phyloP scores from a whole-genome alignment of 2,329 filamentous ascomycete genomes.

The Spiromastix sp. region DNA sequence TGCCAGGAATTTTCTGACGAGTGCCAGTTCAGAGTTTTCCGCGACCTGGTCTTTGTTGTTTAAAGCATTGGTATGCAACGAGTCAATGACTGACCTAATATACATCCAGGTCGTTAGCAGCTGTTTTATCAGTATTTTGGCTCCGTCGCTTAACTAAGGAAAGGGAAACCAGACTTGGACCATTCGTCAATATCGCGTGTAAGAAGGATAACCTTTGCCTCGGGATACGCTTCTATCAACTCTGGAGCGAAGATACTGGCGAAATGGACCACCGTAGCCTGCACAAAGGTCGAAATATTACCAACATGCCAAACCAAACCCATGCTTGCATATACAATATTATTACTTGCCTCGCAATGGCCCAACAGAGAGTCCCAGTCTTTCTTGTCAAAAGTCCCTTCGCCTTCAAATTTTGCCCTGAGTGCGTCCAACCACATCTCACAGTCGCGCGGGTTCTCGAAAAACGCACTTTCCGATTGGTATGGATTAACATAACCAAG shows the following conservation, averaged over 20 bases:
- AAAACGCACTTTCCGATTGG: conserved; percentile 62
- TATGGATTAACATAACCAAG: conserved; percentile 60
- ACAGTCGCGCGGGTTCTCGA: conserved; percentile 58
- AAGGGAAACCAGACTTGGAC: conserved; percentile 33
- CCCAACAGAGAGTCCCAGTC: conserved; percentile 62
- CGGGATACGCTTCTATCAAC: conserved; percentile 60
- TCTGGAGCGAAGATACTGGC: conserved; percentile 58
- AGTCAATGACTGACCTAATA: no score
- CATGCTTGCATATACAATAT: not conserved
- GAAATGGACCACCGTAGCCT: conserved; percentile 58
- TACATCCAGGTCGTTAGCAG: no score
- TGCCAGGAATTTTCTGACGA: not conserved
- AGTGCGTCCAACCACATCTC: conserved; percentile 63
- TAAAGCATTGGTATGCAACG: no score
- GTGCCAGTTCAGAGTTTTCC: not conserved
- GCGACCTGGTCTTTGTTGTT: not conserved
- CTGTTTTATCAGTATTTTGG: no score
- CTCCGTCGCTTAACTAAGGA: no score
- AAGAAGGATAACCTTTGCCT: conserved; percentile 61
- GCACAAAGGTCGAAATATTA: not conserved
- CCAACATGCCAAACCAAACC: no score
- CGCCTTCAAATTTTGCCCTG: conserved; percentile 50
- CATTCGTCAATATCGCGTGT: conserved; percentile 57
- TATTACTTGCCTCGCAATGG: conserved; percentile 39
- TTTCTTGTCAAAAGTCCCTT: conserved; percentile 52